phyloP scores from a whole-genome alignment of 2,329 filamentous ascomycete genomes.

The Ophiostoma quercus region DNA sequence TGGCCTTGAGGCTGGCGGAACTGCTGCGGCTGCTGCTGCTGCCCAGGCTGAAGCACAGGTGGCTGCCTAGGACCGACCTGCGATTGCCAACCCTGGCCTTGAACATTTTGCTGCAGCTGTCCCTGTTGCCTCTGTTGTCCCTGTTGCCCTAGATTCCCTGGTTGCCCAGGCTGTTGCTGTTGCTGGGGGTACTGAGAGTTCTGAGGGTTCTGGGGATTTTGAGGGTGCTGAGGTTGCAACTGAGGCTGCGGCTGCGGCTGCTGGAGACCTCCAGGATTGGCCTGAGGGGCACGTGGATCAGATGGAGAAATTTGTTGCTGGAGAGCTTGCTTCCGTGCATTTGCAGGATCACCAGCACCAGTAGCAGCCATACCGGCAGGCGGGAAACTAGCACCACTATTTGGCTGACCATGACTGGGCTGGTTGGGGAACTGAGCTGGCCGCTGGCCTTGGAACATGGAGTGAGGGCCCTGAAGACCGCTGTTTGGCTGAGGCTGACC shows the following conservation, averaged over 20 bases:
- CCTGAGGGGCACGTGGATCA: not conserved
- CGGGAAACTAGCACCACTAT: too few relatives aligned
- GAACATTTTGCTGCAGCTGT: not conserved
- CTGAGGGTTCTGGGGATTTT: too few relatives aligned
- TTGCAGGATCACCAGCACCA: not conserved
- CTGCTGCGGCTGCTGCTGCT: not conserved
- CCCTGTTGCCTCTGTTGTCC: not conserved
- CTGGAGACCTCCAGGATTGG: not conserved
- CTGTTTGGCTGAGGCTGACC: not conserved
- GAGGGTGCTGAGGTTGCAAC: not conserved
- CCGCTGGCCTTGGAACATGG: slow-evolving; percentile 23
- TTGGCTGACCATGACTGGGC: not conserved
- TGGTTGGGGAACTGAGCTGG: not conserved
- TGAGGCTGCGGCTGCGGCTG: not conserved
- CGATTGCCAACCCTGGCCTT: slow-evolving; percentile 7
- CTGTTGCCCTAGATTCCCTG: not conserved
- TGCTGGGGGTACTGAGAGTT: not conserved
- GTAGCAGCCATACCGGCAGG: not conserved
- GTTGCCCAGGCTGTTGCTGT: not conserved
- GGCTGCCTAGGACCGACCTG: not conserved
- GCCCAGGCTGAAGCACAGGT: not conserved
- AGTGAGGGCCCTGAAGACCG: slow-evolving; percentile 16
- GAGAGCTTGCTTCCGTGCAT: slow-evolving; percentile 21
- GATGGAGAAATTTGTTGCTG: slow-evolving; percentile 24
- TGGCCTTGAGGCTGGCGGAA: not conserved